These are phyloP conservation scores for Aspergillus sp. DNA, from an alignment of 2,329 filamentous ascomycete species.

Conservation along the genomic window DNA sequence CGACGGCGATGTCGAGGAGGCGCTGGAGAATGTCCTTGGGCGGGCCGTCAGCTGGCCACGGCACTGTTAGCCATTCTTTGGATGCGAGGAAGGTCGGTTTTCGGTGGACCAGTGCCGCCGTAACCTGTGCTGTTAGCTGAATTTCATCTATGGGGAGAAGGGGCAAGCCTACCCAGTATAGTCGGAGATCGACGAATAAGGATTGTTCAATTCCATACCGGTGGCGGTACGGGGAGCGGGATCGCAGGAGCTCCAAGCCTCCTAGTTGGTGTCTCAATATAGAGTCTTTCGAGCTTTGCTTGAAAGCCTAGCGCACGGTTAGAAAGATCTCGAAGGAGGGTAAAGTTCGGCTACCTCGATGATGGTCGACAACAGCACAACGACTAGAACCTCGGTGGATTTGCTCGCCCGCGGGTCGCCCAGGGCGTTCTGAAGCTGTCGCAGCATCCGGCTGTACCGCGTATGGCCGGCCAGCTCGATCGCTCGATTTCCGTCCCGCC, in stretches of 20 bases:
- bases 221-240: constrained; percentile 24
- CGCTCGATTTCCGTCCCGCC: constrained; percentile 15
- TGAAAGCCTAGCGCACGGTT: constrained; percentile 19
- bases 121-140: constrained; percentile 15
- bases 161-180: constrained; percentile 22
- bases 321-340: background rate
- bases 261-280: constrained; percentile 25
- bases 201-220: constrained; percentile 24
- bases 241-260: constrained; percentile 19
- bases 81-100: constrained; percentile 23
- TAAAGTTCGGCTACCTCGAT: constrained; percentile 17
- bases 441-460: constrained; percentile 18
- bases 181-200: constrained; percentile 24
- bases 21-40: constrained; percentile 24
- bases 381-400: constrained; percentile 22
- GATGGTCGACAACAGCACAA: constrained; percentile 23
- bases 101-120: constrained; percentile 20
- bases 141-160: background rate
- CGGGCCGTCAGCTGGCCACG: constrained; percentile 17
- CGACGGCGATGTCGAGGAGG: constrained; percentile 23
- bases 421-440: constrained; percentile 17
- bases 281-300: constrained; percentile 23
- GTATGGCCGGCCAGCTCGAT: constrained; percentile 19
- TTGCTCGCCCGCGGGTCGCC: constrained; percentile 16
- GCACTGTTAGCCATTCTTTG: constrained; percentile 24